A percentile compares a stretch with the other conserved stretches of the same genome.
These are phyloP conservation scores for Penicillium silybi DNA, from an alignment of 495 filamentous ascomycete genomes.

Conservation along the genomic window DNA sequence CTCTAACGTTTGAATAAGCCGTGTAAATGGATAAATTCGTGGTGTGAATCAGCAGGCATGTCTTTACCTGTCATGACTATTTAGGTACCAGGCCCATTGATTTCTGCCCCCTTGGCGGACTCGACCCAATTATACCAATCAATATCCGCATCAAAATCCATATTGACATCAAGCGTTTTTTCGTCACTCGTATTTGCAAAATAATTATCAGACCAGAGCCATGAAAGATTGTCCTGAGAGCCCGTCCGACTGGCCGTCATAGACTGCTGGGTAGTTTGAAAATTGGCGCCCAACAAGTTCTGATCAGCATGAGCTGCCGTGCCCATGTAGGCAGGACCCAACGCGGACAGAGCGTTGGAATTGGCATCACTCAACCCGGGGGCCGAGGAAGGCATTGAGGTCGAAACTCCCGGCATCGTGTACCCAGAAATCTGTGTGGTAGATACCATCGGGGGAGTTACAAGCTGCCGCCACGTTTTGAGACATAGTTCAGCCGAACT, in stretches of 20 bases:
- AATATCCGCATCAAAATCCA: constrained; percentile 38
- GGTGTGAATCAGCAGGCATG: too few species aligned
- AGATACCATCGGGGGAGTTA: constrained; percentile 5
- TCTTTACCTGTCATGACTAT: neutral
- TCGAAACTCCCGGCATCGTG: neutral
- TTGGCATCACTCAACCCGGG: neutral
- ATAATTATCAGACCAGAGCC: constrained; percentile 31
- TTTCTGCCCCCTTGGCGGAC: constrained; percentile 30
- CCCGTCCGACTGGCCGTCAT: neutral
- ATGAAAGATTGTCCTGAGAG: constrained; percentile 18
- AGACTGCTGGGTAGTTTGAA: neutral
- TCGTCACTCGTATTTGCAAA: constrained; percentile 17
- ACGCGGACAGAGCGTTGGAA: neutral
- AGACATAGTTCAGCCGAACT: constrained; percentile 25
- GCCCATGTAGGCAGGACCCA: neutral
- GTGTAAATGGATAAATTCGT: too few species aligned
- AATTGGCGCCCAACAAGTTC: neutral
- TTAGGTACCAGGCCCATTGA: neutral
- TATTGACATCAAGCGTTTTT: constrained; percentile 24
- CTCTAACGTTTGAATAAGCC: too few species aligned
- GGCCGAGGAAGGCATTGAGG: neutral
- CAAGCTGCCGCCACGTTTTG: constrained; percentile 36
- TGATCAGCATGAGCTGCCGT: neutral
- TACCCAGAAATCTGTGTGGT: neutral
- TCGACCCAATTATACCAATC: constrained; percentile 51